Evolutionary conservation across 1,139 yeast species (phyloP), one percentile per base, ranked within the genome.

Genomic region (Lodderomyces metapsilosis): DNA sequence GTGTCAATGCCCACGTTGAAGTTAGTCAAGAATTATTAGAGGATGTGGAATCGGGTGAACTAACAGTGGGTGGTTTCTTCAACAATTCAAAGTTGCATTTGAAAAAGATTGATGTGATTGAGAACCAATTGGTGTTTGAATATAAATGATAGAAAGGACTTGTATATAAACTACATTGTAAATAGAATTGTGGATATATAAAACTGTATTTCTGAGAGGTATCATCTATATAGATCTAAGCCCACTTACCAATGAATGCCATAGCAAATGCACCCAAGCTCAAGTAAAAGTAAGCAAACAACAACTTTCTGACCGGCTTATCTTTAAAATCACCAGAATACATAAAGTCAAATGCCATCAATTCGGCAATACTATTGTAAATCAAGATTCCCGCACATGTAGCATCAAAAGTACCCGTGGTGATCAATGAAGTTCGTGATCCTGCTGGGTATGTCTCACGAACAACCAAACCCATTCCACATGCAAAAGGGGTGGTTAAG

Each of bases 221-320:
- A n/a, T n/a, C n/a, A n/a, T n/a, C n/a, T n/a, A n/a, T n/a, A n/a
- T n/a, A n/a, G n/a, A n/a, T 48, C 22, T 48, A 69, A 21, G 74
- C 73, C 75, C 75, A 69, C 46, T 58, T 62, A 27, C 74, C 75
- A 43, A 69, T 55, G 42, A 69, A 51, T n/a, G 74, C 71, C 74
- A 69, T 69, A 42, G 62, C 54, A 32, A 67, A 67, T 7, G 68
- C 64, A 22, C 73, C 73, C 42, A 61, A 44, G 41, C 61, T 52
- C 57, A 67, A 49, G 38, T 51, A 52, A n/a, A 57, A 38, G 44
- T 51, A 62, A 2, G 66, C 71, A 10, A 45, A 23, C 25, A 62
- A 34, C 49, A 58, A 51, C 3, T 27, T 18, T 13, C 49, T 51
- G n/a, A 32, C 54, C 4, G 44, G 41, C 12, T 49, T 52, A 4